Base-by-base conservation (phyloP, 1,284 basidiomycete species). In the Ganoderma leucocontextum region DNA sequence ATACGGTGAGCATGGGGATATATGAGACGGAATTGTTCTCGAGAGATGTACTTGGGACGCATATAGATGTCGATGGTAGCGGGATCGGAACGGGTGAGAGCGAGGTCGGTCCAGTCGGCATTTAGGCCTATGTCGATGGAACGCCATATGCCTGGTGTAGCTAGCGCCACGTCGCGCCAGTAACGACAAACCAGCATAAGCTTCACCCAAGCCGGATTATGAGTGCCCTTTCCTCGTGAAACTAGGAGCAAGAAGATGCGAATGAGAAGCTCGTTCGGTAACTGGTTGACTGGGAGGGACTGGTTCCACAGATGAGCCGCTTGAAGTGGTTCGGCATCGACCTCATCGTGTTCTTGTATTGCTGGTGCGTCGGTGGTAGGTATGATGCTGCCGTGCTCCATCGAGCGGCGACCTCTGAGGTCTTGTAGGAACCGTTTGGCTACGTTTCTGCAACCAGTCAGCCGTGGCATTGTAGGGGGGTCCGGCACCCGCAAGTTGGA, bases 151-250 rank as follows among this genome's bases (percentile, higher is more conserved):
- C 8, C 22, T 49, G 47, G 47, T 10, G 47, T 49, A 22, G 47
- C 47, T 49, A 49, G 22, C 22, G n/a, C 47, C 22, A 49, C 47
- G 22, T 49, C 47, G 47, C 47, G 47, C 47, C 47, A 49, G 47
- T 49, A 49, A 4, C 47, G 47, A 25, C 47, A 49, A 12, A 49
- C 47, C 12, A 25, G 22, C 22, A 49, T 49, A 49, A 49, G 47
- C 47, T 22, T 49, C 22, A 22, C 25, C 47, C 47, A 49, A 49
- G 47, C 47, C 47, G 10, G 22, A 25, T 25, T 25, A 4, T 49
- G 10, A 2, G 10, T 22, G 12, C 4, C 44, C 44, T 13, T 49
- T 49, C 47, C 47, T 25, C 22, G 9, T 12, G 47, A 13, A 4
- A 4, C 22, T 12, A 49, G 10, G 22, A 49, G 47, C 8, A 49